Percentiles rank a stretch among this genome's conserved stretches.
Evolutionary conservation across 2,329 filamentous ascomycete species (phyloP).

Genomic region (Cytospora schulzeri): DNA sequence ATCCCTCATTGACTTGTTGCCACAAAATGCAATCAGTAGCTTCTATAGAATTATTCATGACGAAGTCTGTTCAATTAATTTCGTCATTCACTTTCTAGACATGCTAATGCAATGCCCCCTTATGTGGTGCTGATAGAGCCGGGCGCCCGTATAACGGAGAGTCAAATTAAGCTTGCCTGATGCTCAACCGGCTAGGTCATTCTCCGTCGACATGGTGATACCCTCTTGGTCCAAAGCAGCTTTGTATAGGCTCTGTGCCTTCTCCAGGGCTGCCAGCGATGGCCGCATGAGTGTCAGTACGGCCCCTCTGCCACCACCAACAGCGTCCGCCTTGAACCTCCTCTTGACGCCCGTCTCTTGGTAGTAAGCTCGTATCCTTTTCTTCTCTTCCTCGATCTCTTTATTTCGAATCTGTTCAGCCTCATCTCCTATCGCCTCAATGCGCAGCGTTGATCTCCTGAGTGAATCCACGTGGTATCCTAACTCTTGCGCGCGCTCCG

Average conservation of each 20-base stretch:
- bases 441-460: slow-evolving; percentile 73
- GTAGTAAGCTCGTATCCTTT: slow-evolving; percentile 70
- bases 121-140: not conserved
- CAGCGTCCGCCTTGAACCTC: slow-evolving; percentile 65
- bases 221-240: slow-evolving; percentile 69
- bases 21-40: not conserved
- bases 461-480: slow-evolving; percentile 82
- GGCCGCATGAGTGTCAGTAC: slow-evolving; percentile 78
- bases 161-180: not conserved
- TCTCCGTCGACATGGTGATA: slow-evolving; percentile 34
- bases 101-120: not conserved
- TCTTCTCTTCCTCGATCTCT: slow-evolving; percentile 67
- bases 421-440: slow-evolving; percentile 76
- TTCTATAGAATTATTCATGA: not conserved
- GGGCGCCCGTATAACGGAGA: not conserved
- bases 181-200: slow-evolving; percentile 14
- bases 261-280: slow-evolving; percentile 69
- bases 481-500: slow-evolving; percentile 78
- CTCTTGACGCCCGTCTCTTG: slow-evolving; percentile 74
- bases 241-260: slow-evolving; percentile 71
- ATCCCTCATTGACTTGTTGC: not conserved
- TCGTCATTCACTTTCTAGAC: not conserved
- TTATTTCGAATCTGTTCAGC: slow-evolving; percentile 74
- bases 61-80: not conserved
- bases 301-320: slow-evolving; percentile 74